Base-by-base conservation (phyloP, 495 filamentous ascomycete species). In the Aspergillus campestris region DNA sequence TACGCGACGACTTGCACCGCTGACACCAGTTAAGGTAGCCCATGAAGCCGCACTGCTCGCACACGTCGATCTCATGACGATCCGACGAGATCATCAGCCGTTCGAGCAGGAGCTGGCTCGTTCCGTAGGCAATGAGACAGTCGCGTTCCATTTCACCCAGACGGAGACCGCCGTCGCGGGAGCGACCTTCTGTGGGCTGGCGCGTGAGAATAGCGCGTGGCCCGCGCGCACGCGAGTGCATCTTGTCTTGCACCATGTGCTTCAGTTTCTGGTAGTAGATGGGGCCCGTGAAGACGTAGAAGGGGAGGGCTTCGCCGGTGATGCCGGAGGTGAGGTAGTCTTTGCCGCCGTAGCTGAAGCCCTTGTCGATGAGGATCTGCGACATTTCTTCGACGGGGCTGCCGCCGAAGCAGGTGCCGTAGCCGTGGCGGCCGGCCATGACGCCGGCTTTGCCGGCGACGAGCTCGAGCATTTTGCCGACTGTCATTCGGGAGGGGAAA, bases 221-320 rank as follows among this genome's bases (percentile, higher is more conserved):
- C 3, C 92, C 92, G 36, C 86, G 83, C 8, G 89, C 80, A 44
- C 92, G 89, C 7, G 89, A 87, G 66, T 99, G 92, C 91, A 99
- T 96, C 75, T 99, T 99, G 57, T 99, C 92, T 61, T 95, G 88
- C 29, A 99, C 92, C 92, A 99, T 99, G 79, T 99, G 92, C 79
- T 97, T 99, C 35, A 99, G 81, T 55, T 95, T 95, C 74, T 99
- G 92, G 75, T 99, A 99, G 75, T 94, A 99, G 66, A 96, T 97
- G 4, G 92, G 92, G 0, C 92, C 92, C 55, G 91, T 94, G 76
- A 96, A 99, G 65, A 99, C 90, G 59, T 99, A 97, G 32, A 89
- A 89, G 37, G 91, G 87, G 13, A 96, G 75, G 2, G 84, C 75
- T 68, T 97, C 91, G 55, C 92, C 92, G 0, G 94, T 97, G 61